Conservation (phyloP, 2,329 filamentous ascomycete genomes). For the Penicillium sp. region DNA sequence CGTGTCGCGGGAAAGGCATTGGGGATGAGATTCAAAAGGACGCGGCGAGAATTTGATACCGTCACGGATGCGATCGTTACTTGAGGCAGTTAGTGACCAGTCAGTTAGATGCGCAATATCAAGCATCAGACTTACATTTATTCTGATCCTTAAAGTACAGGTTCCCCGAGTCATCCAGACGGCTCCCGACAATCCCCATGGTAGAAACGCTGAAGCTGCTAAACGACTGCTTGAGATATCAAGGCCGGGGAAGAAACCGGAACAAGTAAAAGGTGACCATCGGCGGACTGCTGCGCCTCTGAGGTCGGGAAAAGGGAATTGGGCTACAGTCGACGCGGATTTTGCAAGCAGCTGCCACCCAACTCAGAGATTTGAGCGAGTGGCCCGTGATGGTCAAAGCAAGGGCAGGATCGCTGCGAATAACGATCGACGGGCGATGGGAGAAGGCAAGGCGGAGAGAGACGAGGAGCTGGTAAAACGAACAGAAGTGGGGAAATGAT, state of each 20-base stretch:
- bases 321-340: neutral
- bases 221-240: slow-evolving; percentile 34
- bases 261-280: slow-evolving; percentile 37
- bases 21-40: slow-evolving; percentile 76
- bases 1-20: slow-evolving; percentile 86
- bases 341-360: slow-evolving; percentile 4
- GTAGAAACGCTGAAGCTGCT: slow-evolving; percentile 43
- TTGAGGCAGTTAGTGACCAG: slow-evolving; percentile 44
- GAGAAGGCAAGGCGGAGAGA: slow-evolving; percentile 6
- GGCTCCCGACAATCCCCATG: slow-evolving; percentile 94
- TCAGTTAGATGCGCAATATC: neutral
- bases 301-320: slow-evolving; percentile 27
- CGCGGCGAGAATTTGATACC: slow-evolving; percentile 79
- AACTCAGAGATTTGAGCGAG: slow-evolving; percentile 9
- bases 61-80: slow-evolving; percentile 85
- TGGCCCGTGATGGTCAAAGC: slow-evolving; percentile 6
- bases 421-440: slow-evolving; percentile 13
- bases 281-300: slow-evolving; percentile 35
- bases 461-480: slow-evolving; percentile 5
- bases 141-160: slow-evolving; percentile 91
- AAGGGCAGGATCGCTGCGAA: slow-evolving; percentile 9
- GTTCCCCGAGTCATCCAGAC: slow-evolving; percentile 76
- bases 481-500: slow-evolving; percentile 16
- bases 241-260: slow-evolving; percentile 33
- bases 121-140: slow-evolving; percentile 63